A percentile compares a stretch with the other conserved stretches of the same genome.
phyloP scores from a whole-genome alignment of 1,284 basidiomycete genomes.

The Dichomitus squalens region DNA sequence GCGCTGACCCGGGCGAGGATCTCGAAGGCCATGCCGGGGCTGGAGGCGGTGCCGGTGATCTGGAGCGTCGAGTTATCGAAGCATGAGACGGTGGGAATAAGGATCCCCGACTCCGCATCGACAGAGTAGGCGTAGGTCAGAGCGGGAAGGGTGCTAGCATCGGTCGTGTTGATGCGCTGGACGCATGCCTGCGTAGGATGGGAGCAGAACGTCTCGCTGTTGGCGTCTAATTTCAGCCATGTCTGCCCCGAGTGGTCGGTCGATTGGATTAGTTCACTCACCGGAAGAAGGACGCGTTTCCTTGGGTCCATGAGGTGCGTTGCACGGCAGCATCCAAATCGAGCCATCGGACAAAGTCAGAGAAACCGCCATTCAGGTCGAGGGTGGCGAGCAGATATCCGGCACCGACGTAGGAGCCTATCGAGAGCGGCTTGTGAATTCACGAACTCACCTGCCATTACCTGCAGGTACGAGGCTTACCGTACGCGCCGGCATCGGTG shows the following conservation, averaged over 20 bases:
- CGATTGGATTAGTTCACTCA: conserved; percentile 27
- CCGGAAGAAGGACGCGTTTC: conserved; percentile 47
- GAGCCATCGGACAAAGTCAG: conserved; percentile 64
- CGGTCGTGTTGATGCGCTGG: conserved; percentile 50
- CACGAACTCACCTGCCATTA: background rate
- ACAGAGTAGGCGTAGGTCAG: conserved; percentile 57
- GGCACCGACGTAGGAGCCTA: conserved; percentile 71
- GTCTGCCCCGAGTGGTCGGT: too few relatives aligned
- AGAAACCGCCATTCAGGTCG: conserved; percentile 40
- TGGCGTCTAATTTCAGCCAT: background rate
- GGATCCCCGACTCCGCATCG: conserved; percentile 48
- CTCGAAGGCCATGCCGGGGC: conserved; percentile 71
- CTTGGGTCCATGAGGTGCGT: conserved; percentile 61
- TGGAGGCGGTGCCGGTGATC: conserved; percentile 52
- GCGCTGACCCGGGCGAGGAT: conserved; percentile 54
- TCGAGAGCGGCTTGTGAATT: background rate
- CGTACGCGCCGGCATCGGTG: conserved; percentile 62
- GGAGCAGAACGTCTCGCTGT: conserved; percentile 71
- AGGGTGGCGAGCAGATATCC: conserved; percentile 62
- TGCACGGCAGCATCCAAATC: conserved; percentile 65
- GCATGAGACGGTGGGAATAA: conserved; percentile 63
- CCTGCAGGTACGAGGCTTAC: conserved; percentile 33
- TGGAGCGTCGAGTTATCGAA: conserved; percentile 55
- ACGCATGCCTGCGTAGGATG: conserved; percentile 61
- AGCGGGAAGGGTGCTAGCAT: conserved; percentile 34